phyloP scores from a whole-genome alignment of 1,139 yeast genomes.

The Zygosaccharomyces sapae region DNA sequence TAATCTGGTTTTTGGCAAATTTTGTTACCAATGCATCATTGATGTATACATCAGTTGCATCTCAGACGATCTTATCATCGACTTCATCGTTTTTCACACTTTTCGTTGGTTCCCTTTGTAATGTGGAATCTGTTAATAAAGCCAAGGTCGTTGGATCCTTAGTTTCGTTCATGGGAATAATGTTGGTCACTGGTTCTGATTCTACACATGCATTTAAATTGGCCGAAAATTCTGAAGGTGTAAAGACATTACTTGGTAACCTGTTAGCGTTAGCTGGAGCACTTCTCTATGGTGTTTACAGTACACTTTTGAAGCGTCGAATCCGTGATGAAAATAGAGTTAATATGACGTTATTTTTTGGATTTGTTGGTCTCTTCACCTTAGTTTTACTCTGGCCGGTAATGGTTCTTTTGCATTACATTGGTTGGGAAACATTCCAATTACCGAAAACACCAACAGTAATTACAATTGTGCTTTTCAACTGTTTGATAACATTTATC shows the following conservation, averaged over 20 bases:
- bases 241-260: constrained; percentile 65
- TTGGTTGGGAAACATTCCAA: constrained; percentile 65
- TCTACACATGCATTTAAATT: constrained; percentile 20
- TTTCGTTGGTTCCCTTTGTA: constrained; percentile 67
- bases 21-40: constrained; percentile 83
- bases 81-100: constrained; percentile 92
- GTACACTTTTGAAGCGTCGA: constrained; percentile 71
- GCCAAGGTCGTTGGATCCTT: constrained; percentile 65
- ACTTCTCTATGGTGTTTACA: constrained; percentile 82
- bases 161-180: constrained; percentile 73
- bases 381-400: constrained; percentile 77
- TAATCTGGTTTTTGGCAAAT: constrained; percentile 87
- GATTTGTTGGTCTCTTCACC: constrained; percentile 88
- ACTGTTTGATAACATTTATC: constrained; percentile 73
- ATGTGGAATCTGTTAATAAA: constrained; percentile 63
- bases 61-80: constrained; percentile 86
- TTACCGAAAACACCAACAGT: constrained; percentile 57
- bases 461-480: constrained; percentile 52
- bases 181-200: constrained; percentile 67
- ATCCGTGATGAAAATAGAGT: constrained; percentile 70
- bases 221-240: constrained; percentile 27
- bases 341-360: constrained; percentile 84
- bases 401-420: constrained; percentile 55
- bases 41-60: constrained; percentile 84
- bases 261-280: constrained; percentile 79